Conservation (phyloP, 2,329 filamentous ascomycete species). For the Fusarium xylarioides region DNA sequence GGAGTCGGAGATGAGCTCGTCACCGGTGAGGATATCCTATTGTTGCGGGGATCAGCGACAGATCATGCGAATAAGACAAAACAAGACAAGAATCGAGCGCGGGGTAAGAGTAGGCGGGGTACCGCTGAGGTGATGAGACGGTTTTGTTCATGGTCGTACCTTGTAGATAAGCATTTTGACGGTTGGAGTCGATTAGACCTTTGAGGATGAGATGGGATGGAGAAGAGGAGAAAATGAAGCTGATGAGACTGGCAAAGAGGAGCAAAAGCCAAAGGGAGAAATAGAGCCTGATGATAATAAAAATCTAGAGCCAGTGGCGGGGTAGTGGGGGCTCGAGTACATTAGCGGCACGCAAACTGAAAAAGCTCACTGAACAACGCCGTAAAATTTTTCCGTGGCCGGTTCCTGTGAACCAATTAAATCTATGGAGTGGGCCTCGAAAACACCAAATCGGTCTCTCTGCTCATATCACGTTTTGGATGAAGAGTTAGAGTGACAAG, state of each 20-base stretch:
- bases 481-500: neutral
- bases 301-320: constrained; percentile 42
- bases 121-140: neutral
- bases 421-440: neutral
- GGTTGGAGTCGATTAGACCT: constrained; percentile 45
- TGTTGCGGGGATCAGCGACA: constrained; percentile 43
- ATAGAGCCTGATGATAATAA: constrained; percentile 40
- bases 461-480: neutral
- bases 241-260: constrained; percentile 32
- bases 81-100: constrained; percentile 21
- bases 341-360: constrained; percentile 25
- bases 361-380: constrained; percentile 8
- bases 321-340: constrained; percentile 33
- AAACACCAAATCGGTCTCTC: neutral
- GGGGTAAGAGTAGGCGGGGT: constrained; percentile 27
- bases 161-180: constrained; percentile 79
- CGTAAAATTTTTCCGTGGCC: constrained; percentile 19
- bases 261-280: constrained; percentile 28
- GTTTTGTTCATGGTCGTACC: constrained; percentile 53
- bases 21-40: constrained; percentile 87
- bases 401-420: neutral
- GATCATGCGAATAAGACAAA: constrained; percentile 26
- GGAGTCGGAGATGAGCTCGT: constrained; percentile 98
- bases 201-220: constrained; percentile 26
- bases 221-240: constrained; percentile 19